Evolutionary conservation across 2,329 filamentous ascomycete species (phyloP), one percentile per base, ranked within the genome.

Genomic region (Arthroderma sp.): DNA sequence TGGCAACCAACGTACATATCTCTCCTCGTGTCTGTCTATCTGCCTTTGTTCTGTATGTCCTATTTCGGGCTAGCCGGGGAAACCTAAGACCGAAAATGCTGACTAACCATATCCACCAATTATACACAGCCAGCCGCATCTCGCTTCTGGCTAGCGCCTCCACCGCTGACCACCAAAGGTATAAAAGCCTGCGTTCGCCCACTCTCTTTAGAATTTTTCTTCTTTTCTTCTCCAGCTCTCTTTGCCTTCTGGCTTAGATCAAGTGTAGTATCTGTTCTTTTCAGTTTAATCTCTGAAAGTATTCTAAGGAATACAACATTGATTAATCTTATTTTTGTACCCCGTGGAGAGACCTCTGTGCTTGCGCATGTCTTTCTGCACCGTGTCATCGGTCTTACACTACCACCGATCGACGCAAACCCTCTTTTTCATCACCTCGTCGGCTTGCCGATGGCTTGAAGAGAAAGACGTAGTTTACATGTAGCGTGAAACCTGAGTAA

Each of bases 201-300:
- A 7, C 41, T 30, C 2, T 36, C 39, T 50, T 66, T 63, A 57
- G 29, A 40, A 28, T 50, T 53, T 54, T 66, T 60, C 48, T 64
- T 61, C 59, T 61, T 66, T 63, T 64, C 54, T 64, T 66, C 55
- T 66, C 57, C 58, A 70, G 67, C 67, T 70, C 67, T 68, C 64
- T 66, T 68, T 68, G 65, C 70, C 68, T 50, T 73, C 72, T 66
- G 67, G 78, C 78, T 84, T 83, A 86, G 82, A 86, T 86, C 82
- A 86, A 85, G 81, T 86, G 81, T 86, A 86, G 82, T 86, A 86
- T 85, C 82, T 86, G 82, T 87, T 88, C 83, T 87, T 86, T 83
- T 86, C 80, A 88, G 83, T 86, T 87, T 88, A 87, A 87, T 86
- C 80, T 83, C 83, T 88, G 82, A 82, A 84, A 86, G 75, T 74